Evolutionary conservation across 768 basidiomycete genomes (phyloP), one percentile per base, ranked within the genome.

Genomic region (Xanthoconium stramineum): DNA sequence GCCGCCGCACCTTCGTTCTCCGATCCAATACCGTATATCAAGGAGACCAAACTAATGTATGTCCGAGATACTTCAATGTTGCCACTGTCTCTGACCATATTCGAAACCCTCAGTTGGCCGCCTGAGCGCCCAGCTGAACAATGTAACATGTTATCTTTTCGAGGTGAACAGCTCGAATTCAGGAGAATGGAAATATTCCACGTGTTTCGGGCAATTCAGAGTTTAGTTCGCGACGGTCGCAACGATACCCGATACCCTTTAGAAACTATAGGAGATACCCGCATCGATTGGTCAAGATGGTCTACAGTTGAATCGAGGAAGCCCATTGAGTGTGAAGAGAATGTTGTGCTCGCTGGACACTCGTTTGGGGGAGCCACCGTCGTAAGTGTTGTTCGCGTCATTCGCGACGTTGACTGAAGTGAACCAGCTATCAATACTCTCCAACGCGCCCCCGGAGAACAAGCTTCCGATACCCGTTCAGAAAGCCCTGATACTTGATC

Each of bases 131-230:
- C 67, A 51, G 36, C 50, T 60, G 48, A 59, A 19, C 56, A 66
- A 9, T 38, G 71, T 24, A 58, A 58, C 11, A 70, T 78, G 17
- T 65, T 80, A 19, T 75, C 80, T 5, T 79, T 93, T 52, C 80
- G 92, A 53, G 72, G 73, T 0, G 79, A 89, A 49, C 92, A 96
- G 60, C 80, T 94, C 8, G 76, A 75, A 12, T 82, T 91, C 49
- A 81, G 94, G 11, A 78, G 78, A 52, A 74, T 78, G 52, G 93
- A 95, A 70, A 75, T 93, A 20, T 83, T 88, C 69, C 77, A 78
- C 32, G 77, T 82, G 10, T 86, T 85, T 59, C 66, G 70, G n/a
- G 75, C 82, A 1, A 85, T 94, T 61, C 69, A 67, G 40, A 67
- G 73, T n/a, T 69, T 92, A n/a, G 71, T 87, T 38, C 53, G 64